Evolutionary conservation across 768 basidiomycete genomes (phyloP).

Genomic region (Tremella mesenterica): DNA sequence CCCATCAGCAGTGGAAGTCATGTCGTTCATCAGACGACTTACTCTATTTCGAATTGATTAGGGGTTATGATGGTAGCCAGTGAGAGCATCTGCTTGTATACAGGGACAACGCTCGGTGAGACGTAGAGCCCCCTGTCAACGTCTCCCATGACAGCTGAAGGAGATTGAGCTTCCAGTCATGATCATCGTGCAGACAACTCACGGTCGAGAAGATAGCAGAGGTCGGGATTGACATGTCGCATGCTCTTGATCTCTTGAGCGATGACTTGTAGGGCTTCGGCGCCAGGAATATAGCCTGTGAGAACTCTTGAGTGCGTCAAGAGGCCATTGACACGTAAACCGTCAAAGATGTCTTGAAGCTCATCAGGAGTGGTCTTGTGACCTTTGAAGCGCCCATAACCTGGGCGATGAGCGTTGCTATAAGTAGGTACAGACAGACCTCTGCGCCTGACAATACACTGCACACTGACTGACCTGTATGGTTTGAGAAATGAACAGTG

Average conservation of each 20-base stretch:
- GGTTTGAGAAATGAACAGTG: conserved; percentile 91
- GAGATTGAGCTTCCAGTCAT: background rate
- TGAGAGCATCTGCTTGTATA: conserved; percentile 61
- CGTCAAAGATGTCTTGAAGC: conserved; percentile 63
- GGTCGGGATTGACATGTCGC: conserved; percentile 51
- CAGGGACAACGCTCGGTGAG: conserved; percentile 71
- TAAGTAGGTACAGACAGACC: background rate
- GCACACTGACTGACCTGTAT: conserved; percentile 65
- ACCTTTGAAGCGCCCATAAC: conserved; percentile 74
- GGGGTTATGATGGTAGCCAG: conserved; percentile 89
- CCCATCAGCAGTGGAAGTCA: too few species aligned
- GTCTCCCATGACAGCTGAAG: conserved; percentile 85
- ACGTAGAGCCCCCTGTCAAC: conserved; percentile 74
- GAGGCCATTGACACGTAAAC: conserved; percentile 67
- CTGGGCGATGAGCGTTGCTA: conserved; percentile 46
- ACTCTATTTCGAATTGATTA: conserved; percentile 98
- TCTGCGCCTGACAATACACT: too few species aligned
- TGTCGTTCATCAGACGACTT: conserved; percentile 34
- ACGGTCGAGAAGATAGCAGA: conserved; percentile 91
- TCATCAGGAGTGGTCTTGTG: conserved; percentile 69
- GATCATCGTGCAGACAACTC: conserved; percentile 46
- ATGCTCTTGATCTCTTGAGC: conserved; percentile 57
- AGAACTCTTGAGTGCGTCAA: conserved; percentile 63
- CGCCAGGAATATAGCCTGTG: conserved; percentile 85
- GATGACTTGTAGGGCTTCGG: conserved; percentile 64